Evolutionary conservation across 2,329 filamentous ascomycete species (phyloP).

Genomic region (Epichloe baconii): DNA sequence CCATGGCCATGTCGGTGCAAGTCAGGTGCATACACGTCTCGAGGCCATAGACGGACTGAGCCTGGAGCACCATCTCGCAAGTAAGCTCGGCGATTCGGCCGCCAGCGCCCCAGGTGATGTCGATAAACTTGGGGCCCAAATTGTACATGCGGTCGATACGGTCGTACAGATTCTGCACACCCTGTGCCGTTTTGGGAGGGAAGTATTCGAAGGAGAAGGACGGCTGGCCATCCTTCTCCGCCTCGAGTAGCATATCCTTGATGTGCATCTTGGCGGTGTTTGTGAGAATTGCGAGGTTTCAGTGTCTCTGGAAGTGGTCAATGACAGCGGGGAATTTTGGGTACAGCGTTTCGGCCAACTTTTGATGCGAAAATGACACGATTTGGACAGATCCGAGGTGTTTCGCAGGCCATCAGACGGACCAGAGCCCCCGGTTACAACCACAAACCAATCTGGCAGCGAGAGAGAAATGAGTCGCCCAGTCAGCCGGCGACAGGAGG

Average conservation of each 20-base stretch:
- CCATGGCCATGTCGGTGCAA: slow-evolving; percentile 92
- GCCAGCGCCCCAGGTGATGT: slow-evolving; percentile 96
- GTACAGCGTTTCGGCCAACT: neutral
- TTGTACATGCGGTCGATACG: slow-evolving; percentile 99
- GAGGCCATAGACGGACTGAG: slow-evolving; percentile 86
- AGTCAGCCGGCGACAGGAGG: neutral
- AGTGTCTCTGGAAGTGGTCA: neutral
- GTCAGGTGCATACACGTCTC: slow-evolving; percentile 99
- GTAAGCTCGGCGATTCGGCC: slow-evolving; percentile 84
- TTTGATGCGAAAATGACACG: neutral
- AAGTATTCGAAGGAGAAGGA: slow-evolving; percentile 99
- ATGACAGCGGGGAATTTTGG: neutral
- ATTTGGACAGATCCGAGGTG: neutral
- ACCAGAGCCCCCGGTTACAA: neutral
- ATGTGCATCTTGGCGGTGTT: slow-evolving; percentile 69
- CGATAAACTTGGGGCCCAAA: slow-evolving; percentile 88
- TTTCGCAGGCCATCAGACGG: neutral
- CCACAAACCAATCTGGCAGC: neutral
- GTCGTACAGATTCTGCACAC: slow-evolving; percentile 98
- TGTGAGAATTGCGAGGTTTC: neutral
- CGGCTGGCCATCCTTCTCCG: slow-evolving; percentile 64
- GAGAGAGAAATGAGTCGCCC: neutral
- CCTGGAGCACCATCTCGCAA: slow-evolving; percentile 93
- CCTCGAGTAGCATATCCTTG: slow-evolving; percentile 75
- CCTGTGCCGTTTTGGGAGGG: slow-evolving; percentile 91